Percentiles rank a stretch among this genome's conserved stretches.
Conservation (phyloP, 129 eudicot species). For the Erigeron canadensis region DNA sequence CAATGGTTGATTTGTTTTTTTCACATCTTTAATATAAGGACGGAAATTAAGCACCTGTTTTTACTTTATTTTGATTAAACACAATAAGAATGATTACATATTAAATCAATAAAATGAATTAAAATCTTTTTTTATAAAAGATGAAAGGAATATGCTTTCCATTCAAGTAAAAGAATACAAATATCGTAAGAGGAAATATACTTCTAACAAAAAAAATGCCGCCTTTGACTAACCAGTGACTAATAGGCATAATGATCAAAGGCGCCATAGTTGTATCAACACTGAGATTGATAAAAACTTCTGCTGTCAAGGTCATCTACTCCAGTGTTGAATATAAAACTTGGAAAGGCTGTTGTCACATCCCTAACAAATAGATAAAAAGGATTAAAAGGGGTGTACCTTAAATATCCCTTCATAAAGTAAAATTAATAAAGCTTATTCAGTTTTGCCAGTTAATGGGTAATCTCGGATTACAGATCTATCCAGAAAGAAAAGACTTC, state of each 20-base stretch:
- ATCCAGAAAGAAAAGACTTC: not conserved
- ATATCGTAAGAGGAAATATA: not conserved
- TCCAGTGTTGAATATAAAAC: conserved; percentile 50
- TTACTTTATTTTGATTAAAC: not conserved
- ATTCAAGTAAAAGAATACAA: not conserved
- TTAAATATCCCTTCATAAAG: not conserved
- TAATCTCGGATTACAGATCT: not conserved
- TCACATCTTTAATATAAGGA: not conserved
- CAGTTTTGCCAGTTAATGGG: not conserved
- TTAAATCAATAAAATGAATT: not conserved
- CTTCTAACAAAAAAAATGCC: conserved; percentile 8
- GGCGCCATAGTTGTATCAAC: not conserved
- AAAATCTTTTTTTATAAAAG: not conserved
- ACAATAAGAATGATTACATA: conserved; percentile 21
- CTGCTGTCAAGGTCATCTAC: conserved; percentile 36
- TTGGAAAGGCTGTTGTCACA: conserved; percentile 50
- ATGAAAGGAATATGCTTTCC: too few species aligned
- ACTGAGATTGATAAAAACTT: conserved; percentile 12
- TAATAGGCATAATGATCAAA: not conserved
- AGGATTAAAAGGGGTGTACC: not conserved
- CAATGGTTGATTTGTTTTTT: not conserved
- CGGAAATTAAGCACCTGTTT: not conserved
- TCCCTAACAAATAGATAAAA: conserved; percentile 33
- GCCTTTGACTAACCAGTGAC: too few species aligned
- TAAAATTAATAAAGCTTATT: too few species aligned